Evolutionary conservation across 1,284 basidiomycete genomes (phyloP).

Genomic region (Ceratobasidium sp.): DNA sequence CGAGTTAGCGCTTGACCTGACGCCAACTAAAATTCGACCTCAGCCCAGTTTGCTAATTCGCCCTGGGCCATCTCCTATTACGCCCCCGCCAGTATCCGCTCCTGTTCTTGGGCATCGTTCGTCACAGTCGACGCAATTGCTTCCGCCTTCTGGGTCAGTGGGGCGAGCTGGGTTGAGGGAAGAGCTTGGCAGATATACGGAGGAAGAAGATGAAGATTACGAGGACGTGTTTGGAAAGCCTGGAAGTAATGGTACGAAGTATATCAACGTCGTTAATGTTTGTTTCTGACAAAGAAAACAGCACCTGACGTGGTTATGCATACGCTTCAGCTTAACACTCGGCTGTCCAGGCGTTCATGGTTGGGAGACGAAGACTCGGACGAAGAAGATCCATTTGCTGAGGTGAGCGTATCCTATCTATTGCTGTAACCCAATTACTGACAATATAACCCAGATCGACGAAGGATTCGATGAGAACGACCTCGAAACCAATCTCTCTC

Average conservation of each 20-base stretch:
- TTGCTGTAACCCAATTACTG: constrained; percentile 19
- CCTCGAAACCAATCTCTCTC: constrained; percentile 87
- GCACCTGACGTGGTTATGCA: constrained; percentile 73
- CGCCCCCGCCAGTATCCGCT: constrained; percentile 45
- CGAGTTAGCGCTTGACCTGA: constrained; percentile 45
- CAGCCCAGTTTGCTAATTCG: constrained; percentile 17
- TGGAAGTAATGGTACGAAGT: constrained; percentile 69
- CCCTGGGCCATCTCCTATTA: constrained; percentile 37
- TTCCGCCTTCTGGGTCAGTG: constrained; percentile 74
- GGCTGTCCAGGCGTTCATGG: constrained; percentile 89
- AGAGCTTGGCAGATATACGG: constrained; percentile 86
- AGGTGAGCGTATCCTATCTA: constrained; percentile 64
- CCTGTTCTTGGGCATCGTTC: constrained; percentile 24
- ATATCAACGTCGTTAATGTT: not conserved
- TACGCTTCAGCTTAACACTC: constrained; percentile 83
- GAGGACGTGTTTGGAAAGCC: constrained; percentile 88
- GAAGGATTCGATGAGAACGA: constrained; percentile 91
- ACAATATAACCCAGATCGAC: constrained; percentile 73
- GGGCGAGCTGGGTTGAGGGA: constrained; percentile 72
- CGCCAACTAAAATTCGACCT: constrained; percentile 44
- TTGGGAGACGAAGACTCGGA: constrained; percentile 86
- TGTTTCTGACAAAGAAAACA: constrained; percentile 52
- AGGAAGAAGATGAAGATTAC: constrained; percentile 87
- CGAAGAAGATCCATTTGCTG: constrained; percentile 94
- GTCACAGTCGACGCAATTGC: constrained; percentile 59